Base-by-base conservation (phyloP, 495 filamentous ascomycete species). In the Penicillium bovifimosum region DNA sequence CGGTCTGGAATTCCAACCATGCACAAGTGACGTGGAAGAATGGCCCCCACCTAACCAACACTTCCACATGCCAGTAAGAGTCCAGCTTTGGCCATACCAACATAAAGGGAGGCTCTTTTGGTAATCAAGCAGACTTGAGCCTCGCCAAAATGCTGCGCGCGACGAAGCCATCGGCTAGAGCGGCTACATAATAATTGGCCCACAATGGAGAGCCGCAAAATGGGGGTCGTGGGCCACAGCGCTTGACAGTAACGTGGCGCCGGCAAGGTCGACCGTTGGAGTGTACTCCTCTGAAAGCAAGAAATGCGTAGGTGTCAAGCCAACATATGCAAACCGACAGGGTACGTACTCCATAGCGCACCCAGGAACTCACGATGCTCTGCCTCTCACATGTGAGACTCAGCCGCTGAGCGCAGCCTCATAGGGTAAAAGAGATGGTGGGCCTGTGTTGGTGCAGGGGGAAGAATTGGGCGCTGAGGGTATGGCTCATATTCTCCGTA, bases 361-460 rank as follows among this genome's bases (percentile, higher is more conserved):
- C 14, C 28, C 10, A 24, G 28, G 8, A 20, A 20, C 26, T 28
- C 14, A 20, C n/a, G 8, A 24, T n/a, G 5, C n/a, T n/a, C n/a
- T 18, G 1, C 24, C n/a, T 18, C 34, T 0, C 26, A 29, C 26
- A 39, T 16, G 33, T 11, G 20, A 11, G 33, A 16, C n/a, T 31
- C 34, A 28, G 46, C 33, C 45, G 20, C 33, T 16, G 2, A 2
- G 0, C 29, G 29, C 46, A 39, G 34, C 34, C 34, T 40, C 26
- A 13, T 17, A 4, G 6, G 44, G 17, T 3, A 29, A n/a, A 17
- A 13, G 13, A 5, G 31, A 10, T 5, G 33, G n/a, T 17, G 20
- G 46, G 46, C n/a, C 46, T 13, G 24, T 48, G n/a, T 29, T 38
- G n/a, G 24, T 38, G 24, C 24, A 48, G 45, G 26, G n/a, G n/a